phyloP scores from a whole-genome alignment of 1,284 basidiomycete species.

The Exobasidium cylindrosporum region DNA sequence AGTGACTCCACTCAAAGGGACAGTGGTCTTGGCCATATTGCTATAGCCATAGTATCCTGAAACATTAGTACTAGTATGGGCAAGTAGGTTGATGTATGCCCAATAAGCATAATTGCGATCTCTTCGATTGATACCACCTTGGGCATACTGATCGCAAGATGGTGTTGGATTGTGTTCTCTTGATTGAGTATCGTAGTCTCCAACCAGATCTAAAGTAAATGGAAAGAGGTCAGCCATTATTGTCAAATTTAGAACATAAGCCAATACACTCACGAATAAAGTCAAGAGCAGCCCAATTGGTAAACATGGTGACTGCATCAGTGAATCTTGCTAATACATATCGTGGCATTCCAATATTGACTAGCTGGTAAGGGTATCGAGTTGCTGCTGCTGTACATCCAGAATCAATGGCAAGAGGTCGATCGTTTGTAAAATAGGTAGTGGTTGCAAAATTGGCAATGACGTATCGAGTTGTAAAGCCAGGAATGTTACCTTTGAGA shows the following conservation, averaged over 20 bases:
- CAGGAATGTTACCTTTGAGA: not conserved
- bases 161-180: slow-evolving; percentile 25
- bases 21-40: not conserved
- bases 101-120: slow-evolving; percentile 41
- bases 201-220: too few species aligned
- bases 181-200: slow-evolving; percentile 23
- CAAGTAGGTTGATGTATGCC: slow-evolving; percentile 39
- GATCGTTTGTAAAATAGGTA: not conserved
- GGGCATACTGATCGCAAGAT: slow-evolving; percentile 20
- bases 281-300: not conserved
- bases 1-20: not conserved
- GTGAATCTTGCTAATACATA: not conserved
- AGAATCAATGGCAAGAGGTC: not conserved
- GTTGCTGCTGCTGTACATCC: not conserved
- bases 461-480: not conserved
- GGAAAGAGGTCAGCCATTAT: too few species aligned
- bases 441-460: not conserved
- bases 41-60: slow-evolving; percentile 22
- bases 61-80: slow-evolving; percentile 31
- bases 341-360: not conserved
- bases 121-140: slow-evolving; percentile 35
- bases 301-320: not conserved
- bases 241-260: too few species aligned
- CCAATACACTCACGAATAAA: too few species aligned
- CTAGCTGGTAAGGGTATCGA: not conserved